Evolutionary conservation across 371 early-diverging fungal species (phyloP), one percentile per base, ranked within the genome.

Genomic region (Haplosporangium sp.): DNA sequence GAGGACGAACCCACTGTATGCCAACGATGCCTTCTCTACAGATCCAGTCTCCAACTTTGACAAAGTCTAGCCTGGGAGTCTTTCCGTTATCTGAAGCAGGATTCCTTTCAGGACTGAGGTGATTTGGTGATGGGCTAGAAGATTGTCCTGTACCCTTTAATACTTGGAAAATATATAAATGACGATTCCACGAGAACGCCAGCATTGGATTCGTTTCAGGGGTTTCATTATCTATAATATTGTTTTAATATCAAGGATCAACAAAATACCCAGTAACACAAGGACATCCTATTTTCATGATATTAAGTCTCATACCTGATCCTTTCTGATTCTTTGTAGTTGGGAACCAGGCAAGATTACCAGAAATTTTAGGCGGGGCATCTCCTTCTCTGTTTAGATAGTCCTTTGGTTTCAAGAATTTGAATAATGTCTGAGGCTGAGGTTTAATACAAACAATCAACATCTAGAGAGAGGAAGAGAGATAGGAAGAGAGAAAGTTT

Each of bases 361-460:
- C 92, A 13, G 89, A 87, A 6, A 90, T 47, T 37, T 85, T 84
- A 39, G 86, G 87, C 1, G 83, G 27, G 37, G 72, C 34, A 19
- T 73, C 76, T 6, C 73, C 72, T 1, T 78, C 74, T 35, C 78
- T 78, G 27, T 67, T 68, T 13, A 72, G 67, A 10, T 67, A 47
- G 9, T 83, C 74, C 50, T 89, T 90, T 45, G 91, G 89, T 65
- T 87, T 87, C 59, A 89, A 42, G 52, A 83, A 88, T 71, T 93
- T 93, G 83, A 86, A 92, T 1, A 91, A 84, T 17, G 93, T 92
- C 67, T 93, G 91, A 9, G 91, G 90, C 5, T 88, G 84, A 3
- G 95, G 95, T 67, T 92, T 92, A 38, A 92, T 76, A n/a, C 92
- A 90, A 9, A 93, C 89, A 67, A 93, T 89, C 35, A 91, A 86